Evolutionary conservation across 495 filamentous ascomycete genomes (phyloP).

Genomic region (Penicillium salamii): DNA sequence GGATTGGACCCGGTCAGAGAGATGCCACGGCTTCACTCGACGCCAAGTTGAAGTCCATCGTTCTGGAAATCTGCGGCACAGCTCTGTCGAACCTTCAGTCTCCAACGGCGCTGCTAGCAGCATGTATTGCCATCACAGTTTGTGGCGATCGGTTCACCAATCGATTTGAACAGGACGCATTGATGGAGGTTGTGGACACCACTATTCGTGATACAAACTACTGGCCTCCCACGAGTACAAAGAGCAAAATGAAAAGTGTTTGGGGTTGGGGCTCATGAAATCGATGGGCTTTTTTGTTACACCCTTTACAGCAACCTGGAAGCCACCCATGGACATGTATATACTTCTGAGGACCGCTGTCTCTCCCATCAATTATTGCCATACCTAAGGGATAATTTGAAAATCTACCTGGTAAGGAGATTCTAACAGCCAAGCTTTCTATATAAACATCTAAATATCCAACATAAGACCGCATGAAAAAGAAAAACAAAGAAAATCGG

Average conservation of each 20-base stretch:
- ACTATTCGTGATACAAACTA: conserved; percentile 13
- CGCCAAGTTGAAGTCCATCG: conserved; percentile 13
- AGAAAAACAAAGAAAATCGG: not conserved
- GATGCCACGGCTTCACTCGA: conserved; percentile 8
- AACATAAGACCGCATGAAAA: too few species aligned
- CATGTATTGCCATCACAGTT: conserved; percentile 22
- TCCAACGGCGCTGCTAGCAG: conserved; percentile 20
- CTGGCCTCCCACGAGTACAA: conserved; percentile 7
- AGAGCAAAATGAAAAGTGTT: conserved; percentile 2
- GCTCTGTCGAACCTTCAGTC: conserved; percentile 21
- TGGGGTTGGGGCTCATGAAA: not conserved
- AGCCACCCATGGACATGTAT: too few species aligned
- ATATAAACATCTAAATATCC: too few species aligned
- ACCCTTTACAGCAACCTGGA: too few species aligned
- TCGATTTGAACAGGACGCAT: conserved; percentile 14
- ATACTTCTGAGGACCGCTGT: too few species aligned
- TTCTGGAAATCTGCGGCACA: conserved; percentile 24
- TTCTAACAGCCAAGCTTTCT: too few species aligned
- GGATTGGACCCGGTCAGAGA: conserved; percentile 22
- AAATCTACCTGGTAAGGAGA: too few species aligned
- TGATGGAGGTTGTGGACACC: conserved; percentile 16
- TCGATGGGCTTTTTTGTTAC: too few species aligned
- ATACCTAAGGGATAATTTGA: too few species aligned
- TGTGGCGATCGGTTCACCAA: conserved; percentile 24
- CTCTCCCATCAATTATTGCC: too few species aligned